These are phyloP conservation scores for Fraxinus cuspidata DNA, from an alignment of 257 asterid genomes.

Conservation along the genomic window DNA sequence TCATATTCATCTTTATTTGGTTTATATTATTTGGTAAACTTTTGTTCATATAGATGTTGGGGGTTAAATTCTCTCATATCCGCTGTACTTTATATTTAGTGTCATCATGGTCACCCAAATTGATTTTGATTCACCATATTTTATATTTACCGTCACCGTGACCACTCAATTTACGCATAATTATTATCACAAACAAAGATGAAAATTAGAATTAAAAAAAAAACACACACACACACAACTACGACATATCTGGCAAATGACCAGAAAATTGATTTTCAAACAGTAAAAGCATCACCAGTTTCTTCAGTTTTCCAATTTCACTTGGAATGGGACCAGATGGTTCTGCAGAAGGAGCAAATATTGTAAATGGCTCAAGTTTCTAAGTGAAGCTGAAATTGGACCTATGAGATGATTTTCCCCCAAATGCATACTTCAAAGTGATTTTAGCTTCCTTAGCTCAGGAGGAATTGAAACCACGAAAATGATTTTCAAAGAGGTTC, in stretches of 20 bases:
- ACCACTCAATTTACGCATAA: too few species aligned
- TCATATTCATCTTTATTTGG: too few species aligned
- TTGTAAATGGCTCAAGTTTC: constrained; percentile 1
- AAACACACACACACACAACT: constrained; percentile 1
- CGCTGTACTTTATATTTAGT: too few species aligned
- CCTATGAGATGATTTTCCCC: constrained; percentile 22
- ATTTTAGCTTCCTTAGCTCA: constrained; percentile 23
- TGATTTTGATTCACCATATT: too few species aligned
- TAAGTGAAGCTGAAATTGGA: constrained; percentile 15
- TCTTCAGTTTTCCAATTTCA: background rate
- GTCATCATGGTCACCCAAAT: too few species aligned
- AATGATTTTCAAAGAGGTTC: background rate
- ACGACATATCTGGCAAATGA: constrained; percentile 11
- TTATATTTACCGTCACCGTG: too few species aligned
- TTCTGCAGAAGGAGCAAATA: background rate
- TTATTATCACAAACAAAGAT: too few species aligned
- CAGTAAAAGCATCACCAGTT: background rate
- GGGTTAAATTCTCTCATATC: too few species aligned
- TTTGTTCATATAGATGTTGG: too few species aligned
- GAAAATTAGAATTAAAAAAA: too few species aligned
- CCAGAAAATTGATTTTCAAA: background rate
- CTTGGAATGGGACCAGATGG: background rate
- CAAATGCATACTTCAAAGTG: background rate
- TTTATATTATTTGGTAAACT: too few species aligned
- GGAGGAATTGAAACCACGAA: constrained; percentile 21